Evolutionary conservation across 352 stramenopile species (phyloP).

Genomic region (Globisporangium takayamanum): DNA sequence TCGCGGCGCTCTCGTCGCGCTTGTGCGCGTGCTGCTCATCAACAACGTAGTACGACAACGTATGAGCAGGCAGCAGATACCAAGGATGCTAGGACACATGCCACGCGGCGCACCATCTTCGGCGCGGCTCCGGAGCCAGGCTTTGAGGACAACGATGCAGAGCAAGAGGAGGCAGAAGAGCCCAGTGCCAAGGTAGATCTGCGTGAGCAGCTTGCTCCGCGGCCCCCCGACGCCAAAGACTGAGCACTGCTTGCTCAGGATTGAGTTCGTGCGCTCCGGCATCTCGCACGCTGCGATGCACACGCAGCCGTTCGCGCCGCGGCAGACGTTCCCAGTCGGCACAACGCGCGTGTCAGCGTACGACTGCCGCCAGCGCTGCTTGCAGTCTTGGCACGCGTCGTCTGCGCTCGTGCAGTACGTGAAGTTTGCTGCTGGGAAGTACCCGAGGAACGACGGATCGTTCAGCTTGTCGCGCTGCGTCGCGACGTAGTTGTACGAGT

Average conservation of each 20-base stretch:
- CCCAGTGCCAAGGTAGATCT: constrained; percentile 5
- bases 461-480: neutral
- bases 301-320: constrained; percentile 9
- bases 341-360: neutral
- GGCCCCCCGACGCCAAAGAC: neutral
- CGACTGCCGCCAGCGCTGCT: constrained; percentile 6
- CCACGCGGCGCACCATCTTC: neutral
- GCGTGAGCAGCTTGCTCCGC: constrained; percentile 3
- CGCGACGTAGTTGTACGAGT: constrained; percentile 1
- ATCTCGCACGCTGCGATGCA: constrained; percentile 15
- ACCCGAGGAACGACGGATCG: constrained; percentile 9
- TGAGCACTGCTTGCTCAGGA: constrained; percentile 6
- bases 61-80: neutral
- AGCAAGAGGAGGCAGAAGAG: constrained; percentile 2
- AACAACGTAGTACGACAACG: neutral
- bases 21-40: constrained; percentile 2
- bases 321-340: constrained; percentile 2
- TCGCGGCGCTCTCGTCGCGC: constrained; percentile 10
- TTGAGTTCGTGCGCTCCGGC: constrained; percentile 5
- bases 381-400: constrained; percentile 9
- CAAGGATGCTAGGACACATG: no score
- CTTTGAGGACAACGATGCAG: constrained; percentile 1
- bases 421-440: constrained; percentile 13
- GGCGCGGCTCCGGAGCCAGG: constrained; percentile 1
- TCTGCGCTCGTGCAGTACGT: constrained; percentile 15